Evolutionary conservation across 73 alveolate species (phyloP).

Genomic region (Stentor coeruleus): DNA sequence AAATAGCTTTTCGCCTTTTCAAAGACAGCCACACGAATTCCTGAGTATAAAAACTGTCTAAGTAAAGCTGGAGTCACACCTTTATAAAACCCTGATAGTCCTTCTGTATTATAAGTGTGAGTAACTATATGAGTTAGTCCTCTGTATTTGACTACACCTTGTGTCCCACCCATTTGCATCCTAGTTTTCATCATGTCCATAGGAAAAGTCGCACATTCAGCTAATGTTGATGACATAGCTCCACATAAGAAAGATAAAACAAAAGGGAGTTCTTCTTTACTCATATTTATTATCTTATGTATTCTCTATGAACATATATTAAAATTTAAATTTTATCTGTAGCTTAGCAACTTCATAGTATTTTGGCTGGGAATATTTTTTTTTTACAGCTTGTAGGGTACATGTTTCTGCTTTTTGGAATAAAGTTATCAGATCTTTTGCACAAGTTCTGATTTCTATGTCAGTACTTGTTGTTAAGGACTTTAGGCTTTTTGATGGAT

Average conservation of each 20-base stretch:
- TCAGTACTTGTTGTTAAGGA: no score
- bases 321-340: no score
- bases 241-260: background rate
- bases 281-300: background rate
- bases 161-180: constrained; percentile 6
- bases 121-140: background rate
- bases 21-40: background rate
- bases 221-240: background rate
- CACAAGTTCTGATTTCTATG: no score
- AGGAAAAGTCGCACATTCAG: background rate
- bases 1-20: background rate
- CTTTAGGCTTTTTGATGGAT: no score
- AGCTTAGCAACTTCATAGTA: no score
- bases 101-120: background rate
- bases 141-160: background rate
- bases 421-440: no score
- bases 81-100: background rate
- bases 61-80: background rate
- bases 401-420: no score
- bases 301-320: no score
- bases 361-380: no score
- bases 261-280: background rate
- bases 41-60: background rate
- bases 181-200: background rate
- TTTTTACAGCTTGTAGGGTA: no score